Percentiles rank a stretch among this genome's conserved stretches.
These are phyloP conservation scores for Leccinum truebloodii DNA, from an alignment of 768 basidiomycete genomes.

Conservation along the genomic window DNA sequence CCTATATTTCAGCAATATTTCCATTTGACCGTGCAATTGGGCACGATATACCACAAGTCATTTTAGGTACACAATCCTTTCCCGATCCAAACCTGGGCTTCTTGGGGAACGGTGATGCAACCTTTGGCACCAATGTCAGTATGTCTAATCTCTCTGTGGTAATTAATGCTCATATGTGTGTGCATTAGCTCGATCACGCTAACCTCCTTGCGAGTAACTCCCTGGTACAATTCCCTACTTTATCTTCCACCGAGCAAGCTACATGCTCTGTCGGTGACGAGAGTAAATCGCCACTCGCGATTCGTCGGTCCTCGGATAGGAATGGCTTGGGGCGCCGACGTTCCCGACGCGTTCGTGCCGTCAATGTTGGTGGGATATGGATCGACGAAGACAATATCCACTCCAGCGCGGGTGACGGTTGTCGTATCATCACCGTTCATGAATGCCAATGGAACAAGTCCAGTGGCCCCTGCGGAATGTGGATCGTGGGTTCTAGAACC, in stretches of 20 bases:
- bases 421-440: background rate
- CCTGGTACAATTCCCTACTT: background rate
- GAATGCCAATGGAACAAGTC: conserved; percentile 6
- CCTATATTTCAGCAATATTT: background rate
- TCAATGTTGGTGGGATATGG: background rate
- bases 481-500: conserved; percentile 3
- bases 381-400: conserved; percentile 6
- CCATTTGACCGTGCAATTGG: background rate
- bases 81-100: background rate
- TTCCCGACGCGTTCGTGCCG: background rate
- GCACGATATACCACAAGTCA: background rate
- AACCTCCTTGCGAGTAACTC: background rate
- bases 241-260: background rate
- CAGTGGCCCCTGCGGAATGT: conserved; percentile 5
- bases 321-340: background rate
- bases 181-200: background rate
- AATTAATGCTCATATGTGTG: background rate
- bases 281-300: background rate
- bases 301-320: background rate
- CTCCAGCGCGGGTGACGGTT: background rate
- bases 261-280: background rate
- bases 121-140: background rate
- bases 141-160: background rate
- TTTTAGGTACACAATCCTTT: background rate
- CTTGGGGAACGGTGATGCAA: background rate